A percentile compares a stretch with the other conserved stretches of the same genome.
phyloP scores from a whole-genome alignment of 371 early-diverging fungal genomes.

The Lichtheimia corymbifera region DNA sequence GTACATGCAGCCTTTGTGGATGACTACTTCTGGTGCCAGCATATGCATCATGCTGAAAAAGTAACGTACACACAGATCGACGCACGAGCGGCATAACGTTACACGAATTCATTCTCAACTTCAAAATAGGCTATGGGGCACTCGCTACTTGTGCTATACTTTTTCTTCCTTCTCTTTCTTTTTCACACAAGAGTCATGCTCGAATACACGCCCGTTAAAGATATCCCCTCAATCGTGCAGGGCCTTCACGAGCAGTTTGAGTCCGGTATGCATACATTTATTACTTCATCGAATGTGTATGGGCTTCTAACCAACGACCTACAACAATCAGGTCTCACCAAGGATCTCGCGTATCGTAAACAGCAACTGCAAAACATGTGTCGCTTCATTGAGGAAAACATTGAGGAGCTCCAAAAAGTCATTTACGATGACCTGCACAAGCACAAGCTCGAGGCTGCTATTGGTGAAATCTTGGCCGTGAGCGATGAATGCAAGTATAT shows the following conservation, averaged over 20 bases:
- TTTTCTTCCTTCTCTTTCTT: too few relatives aligned
- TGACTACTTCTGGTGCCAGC: too few relatives aligned
- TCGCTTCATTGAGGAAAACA: conserved; percentile 68
- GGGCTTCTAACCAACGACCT: too few relatives aligned
- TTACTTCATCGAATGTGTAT: too few relatives aligned
- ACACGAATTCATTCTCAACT: too few relatives aligned
- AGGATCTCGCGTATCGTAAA: conserved; percentile 64
- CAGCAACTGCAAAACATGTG: conserved; percentile 72
- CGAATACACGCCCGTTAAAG: conserved; percentile 28
- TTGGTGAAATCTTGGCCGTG: conserved; percentile 62
- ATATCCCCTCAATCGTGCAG: conserved; percentile 41
- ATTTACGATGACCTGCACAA: conserved; percentile 71
- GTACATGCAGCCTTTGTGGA: too few relatives aligned
- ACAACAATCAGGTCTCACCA: conserved; percentile 44
- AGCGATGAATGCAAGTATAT: conserved; percentile 71
- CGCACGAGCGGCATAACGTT: too few relatives aligned
- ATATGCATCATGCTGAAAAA: too few relatives aligned
- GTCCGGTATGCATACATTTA: conserved; percentile 24
- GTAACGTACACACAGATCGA: too few relatives aligned
- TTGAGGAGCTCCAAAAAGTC: conserved; percentile 59
- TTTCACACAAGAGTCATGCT: conserved; percentile 2
- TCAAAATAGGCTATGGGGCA: too few relatives aligned
- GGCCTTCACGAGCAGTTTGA: conserved; percentile 54
- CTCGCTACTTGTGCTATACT: too few relatives aligned
- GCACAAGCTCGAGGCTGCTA: conserved; percentile 46